These are phyloP conservation scores for Dictyostelium citrinum DNA, from an alignment of 78 protist genomes.

Conservation along the genomic window DNA sequence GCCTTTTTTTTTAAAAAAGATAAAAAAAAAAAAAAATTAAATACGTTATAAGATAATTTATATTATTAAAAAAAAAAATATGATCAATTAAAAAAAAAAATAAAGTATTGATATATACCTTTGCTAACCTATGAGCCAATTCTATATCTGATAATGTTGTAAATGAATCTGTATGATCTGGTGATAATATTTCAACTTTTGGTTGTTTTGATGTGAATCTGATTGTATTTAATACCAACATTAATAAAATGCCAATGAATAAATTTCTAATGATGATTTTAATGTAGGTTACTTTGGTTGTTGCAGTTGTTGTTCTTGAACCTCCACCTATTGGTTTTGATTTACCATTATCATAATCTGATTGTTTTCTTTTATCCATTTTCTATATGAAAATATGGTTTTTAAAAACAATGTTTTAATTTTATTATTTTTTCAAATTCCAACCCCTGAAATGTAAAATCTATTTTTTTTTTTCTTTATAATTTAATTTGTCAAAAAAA, in stretches of 20 bases:
- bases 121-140: slow-evolving; percentile 27
- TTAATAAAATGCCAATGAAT: not conserved
- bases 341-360: not conserved
- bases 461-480: no score
- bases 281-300: not conserved
- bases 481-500: no score
- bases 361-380: not conserved
- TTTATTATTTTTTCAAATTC: not conserved
- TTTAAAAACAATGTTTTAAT: not conserved
- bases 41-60: no score
- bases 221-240: slow-evolving; percentile 27
- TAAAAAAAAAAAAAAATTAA: not conserved
- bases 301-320: not conserved
- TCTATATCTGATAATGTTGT: slow-evolving; percentile 7
- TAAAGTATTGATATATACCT: no score
- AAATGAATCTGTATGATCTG: slow-evolving; percentile 40
- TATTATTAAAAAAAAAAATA: not conserved
- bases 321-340: not conserved
- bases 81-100: not conserved
- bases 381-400: not conserved
- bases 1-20: not conserved
- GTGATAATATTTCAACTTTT: not conserved
- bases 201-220: slow-evolving; percentile 72
- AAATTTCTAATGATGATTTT: not conserved
- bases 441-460: no score